phyloP scores from a whole-genome alignment of 2,329 filamentous ascomycete genomes.

The Coniochaeta ligniaria region DNA sequence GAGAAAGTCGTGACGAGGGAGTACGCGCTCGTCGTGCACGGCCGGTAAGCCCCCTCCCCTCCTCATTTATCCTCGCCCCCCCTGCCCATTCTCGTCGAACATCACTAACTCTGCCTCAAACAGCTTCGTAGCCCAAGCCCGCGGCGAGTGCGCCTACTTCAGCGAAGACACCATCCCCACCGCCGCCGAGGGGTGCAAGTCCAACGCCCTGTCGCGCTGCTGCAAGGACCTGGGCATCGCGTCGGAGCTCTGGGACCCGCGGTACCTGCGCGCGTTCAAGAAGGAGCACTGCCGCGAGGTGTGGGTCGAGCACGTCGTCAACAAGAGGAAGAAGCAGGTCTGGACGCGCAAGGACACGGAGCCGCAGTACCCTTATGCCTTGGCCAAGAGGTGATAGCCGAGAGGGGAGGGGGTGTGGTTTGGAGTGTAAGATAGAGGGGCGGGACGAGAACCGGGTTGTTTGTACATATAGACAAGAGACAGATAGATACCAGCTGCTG shows the following conservation, averaged over 20 bases:
- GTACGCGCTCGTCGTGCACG: slow-evolving; percentile 84
- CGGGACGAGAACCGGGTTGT: background rate
- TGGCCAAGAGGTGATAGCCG: background rate
- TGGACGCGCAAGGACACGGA: slow-evolving; percentile 80
- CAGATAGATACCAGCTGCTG: background rate
- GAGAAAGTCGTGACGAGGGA: slow-evolving; percentile 77
- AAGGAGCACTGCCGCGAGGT: slow-evolving; percentile 66
- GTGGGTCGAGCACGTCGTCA: slow-evolving; percentile 82
- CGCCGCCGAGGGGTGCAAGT: slow-evolving; percentile 94
- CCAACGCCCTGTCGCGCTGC: slow-evolving; percentile 94
- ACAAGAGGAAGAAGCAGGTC: slow-evolving; percentile 84
- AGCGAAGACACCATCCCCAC: slow-evolving; percentile 83
- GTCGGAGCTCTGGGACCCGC: slow-evolving; percentile 92
- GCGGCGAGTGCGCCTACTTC: slow-evolving; percentile 94
- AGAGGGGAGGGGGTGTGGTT: background rate
- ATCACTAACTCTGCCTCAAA: background rate
- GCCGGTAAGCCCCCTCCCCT: slow-evolving; percentile 53
- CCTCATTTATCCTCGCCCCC: background rate
- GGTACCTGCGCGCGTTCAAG: slow-evolving; percentile 80
- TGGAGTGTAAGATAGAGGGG: background rate
- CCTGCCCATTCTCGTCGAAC: background rate
- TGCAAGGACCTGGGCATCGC: slow-evolving; percentile 97
- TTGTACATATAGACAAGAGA: background rate
- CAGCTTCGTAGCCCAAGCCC: slow-evolving; percentile 85
- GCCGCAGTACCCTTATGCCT: slow-evolving; percentile 55